Evolutionary conservation across 2,329 filamentous ascomycete species (phyloP).

Genomic region (Rasamsonia emersonii): DNA sequence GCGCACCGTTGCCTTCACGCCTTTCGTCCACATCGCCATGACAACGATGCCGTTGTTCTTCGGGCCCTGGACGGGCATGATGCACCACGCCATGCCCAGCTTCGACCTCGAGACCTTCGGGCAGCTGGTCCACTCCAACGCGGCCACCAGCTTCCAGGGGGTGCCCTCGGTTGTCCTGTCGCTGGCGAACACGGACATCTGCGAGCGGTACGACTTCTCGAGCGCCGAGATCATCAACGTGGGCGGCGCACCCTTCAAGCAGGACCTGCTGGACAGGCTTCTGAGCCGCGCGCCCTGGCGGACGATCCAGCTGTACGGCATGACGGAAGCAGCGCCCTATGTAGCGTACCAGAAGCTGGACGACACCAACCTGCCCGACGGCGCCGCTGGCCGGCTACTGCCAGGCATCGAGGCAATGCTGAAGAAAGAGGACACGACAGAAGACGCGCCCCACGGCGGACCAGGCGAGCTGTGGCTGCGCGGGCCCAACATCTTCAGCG

Average conservation of each 20-base stretch:
- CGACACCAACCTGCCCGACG: constrained; percentile 22
- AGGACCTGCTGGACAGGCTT: constrained; percentile 24
- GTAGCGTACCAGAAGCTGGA: constrained; percentile 33
- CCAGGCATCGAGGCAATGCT: constrained; percentile 34
- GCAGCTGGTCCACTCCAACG: constrained; percentile 25
- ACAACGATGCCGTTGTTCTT: constrained; percentile 39
- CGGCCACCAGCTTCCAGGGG: constrained; percentile 33
- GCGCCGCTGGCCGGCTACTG: constrained; percentile 29
- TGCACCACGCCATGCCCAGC: constrained; percentile 37
- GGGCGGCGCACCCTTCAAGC: constrained; percentile 28
- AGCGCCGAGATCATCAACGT: constrained; percentile 28
- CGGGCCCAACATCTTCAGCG: constrained; percentile 36
- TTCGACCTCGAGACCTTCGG: constrained; percentile 30
- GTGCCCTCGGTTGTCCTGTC: constrained; percentile 32
- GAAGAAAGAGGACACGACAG: constrained; percentile 27
- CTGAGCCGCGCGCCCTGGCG: constrained; percentile 27
- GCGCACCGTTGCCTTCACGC: constrained; percentile 35
- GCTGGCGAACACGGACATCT: constrained; percentile 29
- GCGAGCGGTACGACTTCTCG: constrained; percentile 30
- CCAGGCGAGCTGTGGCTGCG: constrained; percentile 39
- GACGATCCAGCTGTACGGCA: constrained; percentile 37
- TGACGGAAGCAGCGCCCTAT: constrained; percentile 39
- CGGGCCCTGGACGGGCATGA: constrained; percentile 36
- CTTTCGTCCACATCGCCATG: constrained; percentile 38
- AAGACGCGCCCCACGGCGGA: constrained; percentile 28